Conservation (phyloP, 1,284 basidiomycete genomes). For the Moesziomyces sp. region DNA sequence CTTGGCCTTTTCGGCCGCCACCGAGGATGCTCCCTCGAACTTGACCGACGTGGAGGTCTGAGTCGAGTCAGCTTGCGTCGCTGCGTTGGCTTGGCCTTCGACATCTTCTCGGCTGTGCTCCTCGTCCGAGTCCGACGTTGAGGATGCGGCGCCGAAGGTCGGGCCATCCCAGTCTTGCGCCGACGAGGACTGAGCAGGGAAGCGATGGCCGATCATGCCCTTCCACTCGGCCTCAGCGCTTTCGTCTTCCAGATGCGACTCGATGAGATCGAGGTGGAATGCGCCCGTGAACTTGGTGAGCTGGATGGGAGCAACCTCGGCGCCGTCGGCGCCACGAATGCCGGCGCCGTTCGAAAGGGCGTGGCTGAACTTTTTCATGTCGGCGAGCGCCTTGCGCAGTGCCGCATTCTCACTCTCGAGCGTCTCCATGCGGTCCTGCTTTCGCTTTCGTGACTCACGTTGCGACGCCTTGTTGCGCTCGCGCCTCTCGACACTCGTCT, state of each 20-base stretch:
- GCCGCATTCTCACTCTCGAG: conserved; percentile 44
- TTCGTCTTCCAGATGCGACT: conserved; percentile 41
- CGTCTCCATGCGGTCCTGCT: conserved; percentile 45
- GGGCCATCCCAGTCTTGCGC: conserved; percentile 14
- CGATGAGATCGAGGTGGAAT: conserved; percentile 42
- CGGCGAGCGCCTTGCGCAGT: conserved; percentile 46
- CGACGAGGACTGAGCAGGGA: conserved; percentile 20
- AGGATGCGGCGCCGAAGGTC: conserved; percentile 3
- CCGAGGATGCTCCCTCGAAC: neutral
- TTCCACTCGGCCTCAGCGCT: conserved; percentile 35
- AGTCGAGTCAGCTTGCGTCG: neutral
- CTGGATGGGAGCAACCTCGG: conserved; percentile 23
- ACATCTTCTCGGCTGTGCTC: conserved; percentile 6
- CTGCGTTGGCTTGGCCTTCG: neutral
- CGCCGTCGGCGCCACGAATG: conserved; percentile 29
- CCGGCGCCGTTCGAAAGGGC: conserved; percentile 38
- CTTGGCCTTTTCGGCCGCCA: conserved; percentile 2
- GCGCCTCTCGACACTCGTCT: conserved; percentile 45
- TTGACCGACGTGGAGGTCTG: conserved; percentile 8
- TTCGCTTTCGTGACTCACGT: conserved; percentile 49
- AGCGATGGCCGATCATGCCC: conserved; percentile 30
- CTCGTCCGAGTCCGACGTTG: conserved; percentile 20
- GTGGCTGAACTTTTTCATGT: conserved; percentile 42
- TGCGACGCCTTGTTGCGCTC: conserved; percentile 52
- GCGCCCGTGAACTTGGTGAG: conserved; percentile 44